Conservation (phyloP, 208 protist species). For the Acanthamoeba sp. region DNA sequence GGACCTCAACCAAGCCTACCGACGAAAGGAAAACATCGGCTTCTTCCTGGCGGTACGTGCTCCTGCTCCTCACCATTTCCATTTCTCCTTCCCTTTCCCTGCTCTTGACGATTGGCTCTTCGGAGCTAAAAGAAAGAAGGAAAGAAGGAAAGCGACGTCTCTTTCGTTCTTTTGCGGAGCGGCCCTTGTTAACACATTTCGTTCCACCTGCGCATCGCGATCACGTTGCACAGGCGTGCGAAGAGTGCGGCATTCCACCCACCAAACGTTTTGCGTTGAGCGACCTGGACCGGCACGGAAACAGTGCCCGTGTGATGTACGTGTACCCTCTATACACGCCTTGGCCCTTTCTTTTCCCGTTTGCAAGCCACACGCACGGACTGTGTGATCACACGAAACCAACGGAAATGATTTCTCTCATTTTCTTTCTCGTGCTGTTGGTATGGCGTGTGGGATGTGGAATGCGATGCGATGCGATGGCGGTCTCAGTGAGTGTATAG, state of each 20-base stretch:
- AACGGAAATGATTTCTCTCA: background rate
- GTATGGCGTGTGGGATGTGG: background rate
- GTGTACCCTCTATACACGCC: background rate
- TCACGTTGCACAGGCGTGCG: background rate
- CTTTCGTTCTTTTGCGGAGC: slow-evolving; percentile 27
- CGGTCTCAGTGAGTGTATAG: slow-evolving; percentile 43
- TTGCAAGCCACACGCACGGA: too few relatives aligned
- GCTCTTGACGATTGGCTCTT: background rate
- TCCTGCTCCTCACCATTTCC: background rate
- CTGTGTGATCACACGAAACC: too few relatives aligned
- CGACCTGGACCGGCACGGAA: slow-evolving; percentile 38
- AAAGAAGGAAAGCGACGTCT: background rate
- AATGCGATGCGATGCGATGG: background rate
- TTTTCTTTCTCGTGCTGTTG: background rate
- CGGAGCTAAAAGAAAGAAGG: background rate
- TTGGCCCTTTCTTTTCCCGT: background rate
- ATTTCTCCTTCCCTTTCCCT: background rate
- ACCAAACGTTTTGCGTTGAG: background rate
- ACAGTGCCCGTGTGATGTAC: slow-evolving; percentile 9
- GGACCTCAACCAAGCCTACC: slow-evolving; percentile 45
- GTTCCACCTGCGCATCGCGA: background rate
- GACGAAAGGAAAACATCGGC: slow-evolving; percentile 45
- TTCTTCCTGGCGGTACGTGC: slow-evolving; percentile 29
- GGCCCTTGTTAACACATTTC: background rate
- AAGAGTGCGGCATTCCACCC: slow-evolving; percentile 30